These are phyloP conservation scores for Solanum pimpinellifolium DNA, from an alignment of 257 asterid genomes.

Conservation along the genomic window DNA sequence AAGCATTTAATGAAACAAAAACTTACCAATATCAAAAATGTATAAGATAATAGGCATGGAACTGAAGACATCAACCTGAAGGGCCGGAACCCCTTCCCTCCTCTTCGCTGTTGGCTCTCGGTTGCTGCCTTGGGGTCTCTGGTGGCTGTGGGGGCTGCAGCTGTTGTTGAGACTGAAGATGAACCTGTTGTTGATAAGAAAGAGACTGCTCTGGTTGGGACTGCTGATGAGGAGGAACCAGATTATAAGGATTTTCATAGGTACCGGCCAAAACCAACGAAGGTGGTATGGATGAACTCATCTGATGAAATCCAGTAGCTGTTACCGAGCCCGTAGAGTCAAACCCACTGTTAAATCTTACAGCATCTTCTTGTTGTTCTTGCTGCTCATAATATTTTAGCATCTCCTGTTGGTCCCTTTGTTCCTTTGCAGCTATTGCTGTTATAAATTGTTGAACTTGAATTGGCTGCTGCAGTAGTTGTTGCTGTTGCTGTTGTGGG, in stretches of 20 bases:
- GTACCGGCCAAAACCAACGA: slow-evolving; percentile 44
- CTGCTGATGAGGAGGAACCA: slow-evolving; percentile 4
- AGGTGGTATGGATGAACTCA: slow-evolving; percentile 26
- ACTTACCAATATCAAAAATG: slow-evolving; percentile 37
- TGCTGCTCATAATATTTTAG: slow-evolving; percentile 46
- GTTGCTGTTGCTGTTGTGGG: slow-evolving; percentile 34
- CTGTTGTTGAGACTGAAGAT: slow-evolving; percentile 19
- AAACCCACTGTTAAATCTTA: slow-evolving; percentile 34
- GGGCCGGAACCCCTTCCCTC: slow-evolving; percentile 45
- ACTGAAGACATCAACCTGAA: slow-evolving; percentile 17
- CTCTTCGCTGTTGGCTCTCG: slow-evolving; percentile 44
- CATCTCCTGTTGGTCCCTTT: slow-evolving; percentile 51
- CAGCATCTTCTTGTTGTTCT: slow-evolving; percentile 29
- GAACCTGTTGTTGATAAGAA: slow-evolving; percentile 8
- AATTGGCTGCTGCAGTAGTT: slow-evolving; percentile 9
- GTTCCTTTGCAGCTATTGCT: slow-evolving; percentile 32
- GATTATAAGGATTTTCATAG: slow-evolving; percentile 26
- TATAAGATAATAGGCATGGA: slow-evolving; percentile 15
- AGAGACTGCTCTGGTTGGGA: not conserved
- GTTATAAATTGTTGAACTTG: slow-evolving; percentile 20
- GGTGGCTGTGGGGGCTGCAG: slow-evolving; percentile 11
- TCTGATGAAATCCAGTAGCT: slow-evolving; percentile 39
- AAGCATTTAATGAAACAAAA: not conserved
- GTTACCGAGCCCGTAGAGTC: slow-evolving; percentile 26
- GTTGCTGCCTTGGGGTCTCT: slow-evolving; percentile 5